Base-by-base conservation (phyloP, 1,284 basidiomycete genomes). In the Marasmius oreades region DNA sequence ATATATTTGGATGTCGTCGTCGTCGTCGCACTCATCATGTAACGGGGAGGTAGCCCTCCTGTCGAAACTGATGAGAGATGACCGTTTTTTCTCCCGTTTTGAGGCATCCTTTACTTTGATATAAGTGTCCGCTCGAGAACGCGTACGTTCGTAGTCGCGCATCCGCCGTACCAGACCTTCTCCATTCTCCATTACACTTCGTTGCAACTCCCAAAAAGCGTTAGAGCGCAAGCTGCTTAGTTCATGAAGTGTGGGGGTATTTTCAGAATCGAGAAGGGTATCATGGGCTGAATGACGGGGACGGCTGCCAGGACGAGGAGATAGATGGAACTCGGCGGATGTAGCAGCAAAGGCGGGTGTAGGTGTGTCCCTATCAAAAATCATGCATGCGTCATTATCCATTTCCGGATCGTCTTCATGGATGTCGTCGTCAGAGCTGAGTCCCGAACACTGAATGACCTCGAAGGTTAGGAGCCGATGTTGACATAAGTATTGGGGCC, bases 151-250 rank as follows among this genome's bases (percentile, higher is more conserved):
- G 65, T 81, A 85, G 60, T 87, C 82, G 55, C 84, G 84, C 86
- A 89, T 89, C 55, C 84, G 82, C 55, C 74, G 78, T n/a, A 89
- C 77, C 48, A 89, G 76, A 12, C 82, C 80, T 62, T 88, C 86
- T 26, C 82, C 84, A 59, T 74, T 81, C 62, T 86, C 81, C 36
- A 74, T 72, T 23, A 89, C 75, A 58, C 79, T 86, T 63, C 77
- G 74, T 51, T 77, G 81, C 33, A 89, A 75, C 60, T 88, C 84
- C 66, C 76, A 76, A 61, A 88, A 86, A 5, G 87, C 87, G 57
- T 74, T 74, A 1, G 85, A 81, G 55, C 81, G 79, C 55, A 87
- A 69, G 37, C 71, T 75, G 42, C 69, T 70, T 11, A 83, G 70
- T 54, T 80, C 76, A 7, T 64, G 69, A 44, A 45, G 63, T 16